Base-by-base conservation (phyloP, 75 land plant species). In the Selaginella tamariscina region DNA sequence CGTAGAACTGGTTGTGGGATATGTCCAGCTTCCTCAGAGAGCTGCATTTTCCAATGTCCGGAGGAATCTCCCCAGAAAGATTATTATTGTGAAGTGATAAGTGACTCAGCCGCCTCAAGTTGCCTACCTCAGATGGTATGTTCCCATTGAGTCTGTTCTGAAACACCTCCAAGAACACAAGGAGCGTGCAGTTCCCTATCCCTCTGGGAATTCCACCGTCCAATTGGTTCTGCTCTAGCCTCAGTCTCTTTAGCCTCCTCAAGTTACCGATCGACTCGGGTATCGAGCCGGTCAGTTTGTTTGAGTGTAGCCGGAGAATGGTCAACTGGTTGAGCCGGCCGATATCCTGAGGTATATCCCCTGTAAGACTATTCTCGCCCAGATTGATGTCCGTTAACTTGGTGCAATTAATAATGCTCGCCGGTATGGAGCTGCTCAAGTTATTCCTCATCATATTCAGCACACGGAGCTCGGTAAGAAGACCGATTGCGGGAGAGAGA, bases 1-100 rank as follows among this genome's bases (percentile, higher is more conserved):
- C 97, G 2, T 77, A n/a, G 33, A 91, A 84, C 65, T 72, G 77
- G 71, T 91, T 91, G 49, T 86, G 78, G 24, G 84, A 83, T 29
- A 91, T 79, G 62, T 89, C 80, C 59, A 91, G 66, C 15, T 93
- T 73, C 54, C 79, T 79, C 44, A 91, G 49, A 5, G 49, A 5
- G 15, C 5, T 39, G 49, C 49, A 39, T 5, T 15, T 15, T 39
- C 49, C 49, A 15, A 39, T 5, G 11, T 39, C 49, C 49, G 11
- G 5, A 5, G 49, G 49, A 39, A 39, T 5, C 49, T 5, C 11
- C 49, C 49, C 49, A 15, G 49, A 39, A 39, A 39, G 49, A 5
- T 15, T 39, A 15, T 39, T 39, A 15, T 39, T 39, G 15, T 39
- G 15, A 5, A 39, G 49, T 15, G 49, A 5, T 15, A 39, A 39